Evolutionary conservation across 768 basidiomycete species (phyloP).

Genomic region (Mycena galericulata): DNA sequence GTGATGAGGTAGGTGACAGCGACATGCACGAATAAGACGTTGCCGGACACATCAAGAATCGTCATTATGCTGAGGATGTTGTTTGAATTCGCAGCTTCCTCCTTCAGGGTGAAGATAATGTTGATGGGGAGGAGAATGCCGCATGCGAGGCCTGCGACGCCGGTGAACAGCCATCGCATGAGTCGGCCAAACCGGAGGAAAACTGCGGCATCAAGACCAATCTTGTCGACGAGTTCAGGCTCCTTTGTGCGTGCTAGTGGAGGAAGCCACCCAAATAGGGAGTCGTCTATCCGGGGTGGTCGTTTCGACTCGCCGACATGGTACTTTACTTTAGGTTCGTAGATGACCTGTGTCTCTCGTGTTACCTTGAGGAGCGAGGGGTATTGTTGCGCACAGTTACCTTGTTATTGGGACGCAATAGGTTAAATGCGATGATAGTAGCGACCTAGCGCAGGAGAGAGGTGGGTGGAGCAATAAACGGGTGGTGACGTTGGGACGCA

Average conservation of each 20-base stretch:
- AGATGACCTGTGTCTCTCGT: constrained; percentile 65
- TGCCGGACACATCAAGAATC: constrained; percentile 82
- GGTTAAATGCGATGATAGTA: constrained; percentile 83
- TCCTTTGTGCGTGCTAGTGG: constrained; percentile 88
- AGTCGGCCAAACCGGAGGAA: constrained; percentile 95
- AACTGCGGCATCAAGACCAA: constrained; percentile 93
- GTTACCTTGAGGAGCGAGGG: neutral
- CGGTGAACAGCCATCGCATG: constrained; percentile 79
- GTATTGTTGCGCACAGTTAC: constrained; percentile 47
- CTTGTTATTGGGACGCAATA: constrained; percentile 90
- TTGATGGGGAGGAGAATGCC: constrained; percentile 89
- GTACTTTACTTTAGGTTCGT: constrained; percentile 90
- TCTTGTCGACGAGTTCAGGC: constrained; percentile 86
- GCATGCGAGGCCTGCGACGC: constrained; percentile 75
- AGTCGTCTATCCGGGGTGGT: constrained; percentile 79
- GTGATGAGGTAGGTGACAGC: constrained; percentile 87
- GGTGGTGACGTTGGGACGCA: constrained; percentile 49
- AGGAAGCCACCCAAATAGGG: constrained; percentile 89
- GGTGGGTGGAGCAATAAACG: constrained; percentile 20
- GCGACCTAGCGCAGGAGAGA: constrained; percentile 56
- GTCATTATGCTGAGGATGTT: constrained; percentile 85
- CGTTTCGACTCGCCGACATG: constrained; percentile 69
- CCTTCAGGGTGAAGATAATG: constrained; percentile 80
- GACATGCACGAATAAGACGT: constrained; percentile 86
- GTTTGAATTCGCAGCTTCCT: constrained; percentile 47